Evolutionary conservation across 2,329 filamentous ascomycete species (phyloP).

Genomic region (Botrytis sinoallii): DNA sequence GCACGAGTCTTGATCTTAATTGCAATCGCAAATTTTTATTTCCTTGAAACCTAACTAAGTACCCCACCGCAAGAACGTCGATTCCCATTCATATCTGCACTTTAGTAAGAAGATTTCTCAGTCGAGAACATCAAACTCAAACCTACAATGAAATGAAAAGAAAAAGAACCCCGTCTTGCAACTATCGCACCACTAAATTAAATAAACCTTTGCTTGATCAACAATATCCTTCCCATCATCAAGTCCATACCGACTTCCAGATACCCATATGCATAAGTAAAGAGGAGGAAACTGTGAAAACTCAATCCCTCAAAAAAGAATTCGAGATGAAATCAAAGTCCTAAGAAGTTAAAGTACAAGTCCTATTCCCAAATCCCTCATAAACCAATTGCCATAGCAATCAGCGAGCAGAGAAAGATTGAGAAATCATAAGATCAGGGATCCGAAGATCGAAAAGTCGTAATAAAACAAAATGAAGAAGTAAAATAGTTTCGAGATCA

Average conservation of each 20-base stretch:
- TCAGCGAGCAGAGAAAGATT: background rate
- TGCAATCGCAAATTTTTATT: background rate
- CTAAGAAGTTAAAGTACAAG: constrained; percentile 28
- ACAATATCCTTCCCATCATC: background rate
- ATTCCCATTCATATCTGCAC: background rate
- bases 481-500: constrained; percentile 23
- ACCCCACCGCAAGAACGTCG: background rate
- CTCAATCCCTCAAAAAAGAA: background rate
- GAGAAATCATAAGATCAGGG: constrained; percentile 16
- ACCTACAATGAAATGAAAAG: background rate
- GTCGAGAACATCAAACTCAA: background rate
- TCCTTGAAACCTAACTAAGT: background rate
- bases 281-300: background rate
- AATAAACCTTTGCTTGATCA: background rate
- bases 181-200: background rate
- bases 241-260: constrained; percentile 4
- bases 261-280: background rate
- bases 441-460: constrained; percentile 24
- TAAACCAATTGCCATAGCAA: background rate
- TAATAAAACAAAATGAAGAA: constrained; percentile 28
- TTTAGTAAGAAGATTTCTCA: background rate
- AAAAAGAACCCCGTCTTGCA: background rate
- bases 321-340: constrained; percentile 18
- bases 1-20: background rate
- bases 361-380: constrained; percentile 15